These are phyloP conservation scores for Rhynchospora pubera DNA, from an alignment of 176 grass and related monocot genomes.

Conservation along the genomic window DNA sequence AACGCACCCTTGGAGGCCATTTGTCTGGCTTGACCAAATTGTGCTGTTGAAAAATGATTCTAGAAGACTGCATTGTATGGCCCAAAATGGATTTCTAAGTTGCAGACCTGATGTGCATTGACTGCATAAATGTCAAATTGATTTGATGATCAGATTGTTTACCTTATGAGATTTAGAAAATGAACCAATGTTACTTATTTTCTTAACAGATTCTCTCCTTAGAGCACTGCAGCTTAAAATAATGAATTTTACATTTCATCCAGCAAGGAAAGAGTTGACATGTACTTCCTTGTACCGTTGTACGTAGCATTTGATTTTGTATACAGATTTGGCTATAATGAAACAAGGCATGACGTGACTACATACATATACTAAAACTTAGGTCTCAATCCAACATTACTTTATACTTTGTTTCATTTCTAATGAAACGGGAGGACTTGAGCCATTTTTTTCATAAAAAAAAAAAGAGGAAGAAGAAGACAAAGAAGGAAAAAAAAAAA, in stretches of 20 bases:
- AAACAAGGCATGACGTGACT: background rate
- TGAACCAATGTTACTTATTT: background rate
- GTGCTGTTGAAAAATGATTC: background rate
- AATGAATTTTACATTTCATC: too few relatives aligned
- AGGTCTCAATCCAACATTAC: too few relatives aligned
- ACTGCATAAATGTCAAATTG: background rate
- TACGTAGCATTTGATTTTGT: too few relatives aligned
- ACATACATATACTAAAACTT: too few relatives aligned
- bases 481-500: too few relatives aligned
- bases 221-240: background rate
- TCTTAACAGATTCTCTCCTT: background rate
- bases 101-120: background rate
- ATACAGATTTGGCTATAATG: background rate
- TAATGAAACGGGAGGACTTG: too few relatives aligned
- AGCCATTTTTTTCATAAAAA: too few relatives aligned
- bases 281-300: too few relatives aligned
- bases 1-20: background rate
- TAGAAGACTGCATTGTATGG: background rate
- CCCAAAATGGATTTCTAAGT: background rate
- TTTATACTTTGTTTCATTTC: too few relatives aligned
- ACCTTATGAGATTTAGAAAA: background rate
- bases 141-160: background rate
- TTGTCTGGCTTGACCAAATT: background rate
- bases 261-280: too few relatives aligned
- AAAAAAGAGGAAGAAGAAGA: too few relatives aligned